These are phyloP conservation scores for Adansonia digitata DNA, from an alignment of 345 rosid genomes.

Conservation along the genomic window DNA sequence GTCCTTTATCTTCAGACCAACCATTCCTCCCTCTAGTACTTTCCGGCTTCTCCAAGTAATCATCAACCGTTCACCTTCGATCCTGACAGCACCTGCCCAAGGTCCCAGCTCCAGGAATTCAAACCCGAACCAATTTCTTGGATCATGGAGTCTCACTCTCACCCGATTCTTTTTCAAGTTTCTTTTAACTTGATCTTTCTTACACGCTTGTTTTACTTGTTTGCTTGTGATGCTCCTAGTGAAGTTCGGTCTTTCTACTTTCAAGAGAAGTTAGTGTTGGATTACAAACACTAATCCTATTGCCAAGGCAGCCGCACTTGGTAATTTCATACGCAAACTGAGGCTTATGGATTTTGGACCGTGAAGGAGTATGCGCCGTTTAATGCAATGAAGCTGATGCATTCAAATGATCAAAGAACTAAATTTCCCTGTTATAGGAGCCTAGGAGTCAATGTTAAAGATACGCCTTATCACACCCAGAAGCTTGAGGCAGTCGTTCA, in stretches of 20 bases:
- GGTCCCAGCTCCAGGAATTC: conserved; percentile 52
- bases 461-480: conserved; percentile 75
- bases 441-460: conserved; percentile 62
- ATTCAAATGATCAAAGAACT: conserved; percentile 21
- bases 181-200: conserved; percentile 63
- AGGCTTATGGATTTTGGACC: conserved; percentile 77
- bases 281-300: conserved; percentile 30
- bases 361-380: conserved; percentile 65
- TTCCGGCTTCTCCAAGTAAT: conserved; percentile 74
- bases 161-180: conserved; percentile 62
- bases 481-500: conserved; percentile 71
- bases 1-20: conserved; percentile 56
- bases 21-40: conserved; percentile 69
- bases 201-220: conserved; percentile 71
- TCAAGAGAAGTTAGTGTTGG: conserved; percentile 64
- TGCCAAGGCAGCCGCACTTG: conserved; percentile 27
- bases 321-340: conserved; percentile 64
- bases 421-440: conserved; percentile 38
- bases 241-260: conserved; percentile 74
- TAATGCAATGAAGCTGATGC: conserved; percentile 49
- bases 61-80: conserved; percentile 49
- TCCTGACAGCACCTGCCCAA: conserved; percentile 48
- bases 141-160: conserved; percentile 85
- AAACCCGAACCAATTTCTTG: conserved; percentile 63
- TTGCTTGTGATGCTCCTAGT: conserved; percentile 55